Evolutionary conservation across 2,329 filamentous ascomycete genomes (phyloP).

Genomic region (Scolecobasidium constrictum): DNA sequence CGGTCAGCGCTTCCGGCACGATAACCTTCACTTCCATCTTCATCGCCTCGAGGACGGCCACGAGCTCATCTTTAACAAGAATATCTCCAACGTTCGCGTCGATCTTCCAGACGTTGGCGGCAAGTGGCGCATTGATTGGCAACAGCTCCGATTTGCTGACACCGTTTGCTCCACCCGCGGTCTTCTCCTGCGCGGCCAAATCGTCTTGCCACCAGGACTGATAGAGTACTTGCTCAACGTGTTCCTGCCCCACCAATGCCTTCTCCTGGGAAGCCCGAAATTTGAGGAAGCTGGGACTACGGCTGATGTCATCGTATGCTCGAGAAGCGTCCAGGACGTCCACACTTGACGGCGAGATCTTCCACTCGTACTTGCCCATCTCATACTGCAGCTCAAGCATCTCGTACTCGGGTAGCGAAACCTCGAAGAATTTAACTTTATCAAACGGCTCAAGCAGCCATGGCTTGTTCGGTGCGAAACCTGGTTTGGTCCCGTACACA

Average conservation of each 20-base stretch:
- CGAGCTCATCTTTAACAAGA: slow-evolving; percentile 31
- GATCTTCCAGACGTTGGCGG: slow-evolving; percentile 46
- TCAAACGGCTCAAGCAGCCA: slow-evolving; percentile 30
- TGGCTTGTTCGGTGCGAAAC: slow-evolving; percentile 20
- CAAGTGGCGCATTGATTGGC: slow-evolving; percentile 31
- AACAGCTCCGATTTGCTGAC: slow-evolving; percentile 18
- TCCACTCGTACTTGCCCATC: slow-evolving; percentile 22
- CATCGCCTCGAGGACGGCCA: slow-evolving; percentile 44
- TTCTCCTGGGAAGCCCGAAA: slow-evolving; percentile 11
- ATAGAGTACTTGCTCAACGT: slow-evolving; percentile 18
- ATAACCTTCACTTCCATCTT: slow-evolving; percentile 45
- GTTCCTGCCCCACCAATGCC: slow-evolving; percentile 2
- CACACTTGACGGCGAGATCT: too few relatives aligned
- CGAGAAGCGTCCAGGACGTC: too few relatives aligned
- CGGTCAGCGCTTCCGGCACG: too few relatives aligned
- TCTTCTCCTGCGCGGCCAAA: background rate
- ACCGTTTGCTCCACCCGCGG: too few relatives aligned
- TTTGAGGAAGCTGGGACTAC: slow-evolving; percentile 17
- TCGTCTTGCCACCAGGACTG: slow-evolving; percentile 12
- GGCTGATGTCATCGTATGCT: slow-evolving; percentile 21
- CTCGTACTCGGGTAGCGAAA: slow-evolving; percentile 22
- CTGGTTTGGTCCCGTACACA: slow-evolving; percentile 20
- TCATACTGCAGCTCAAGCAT: slow-evolving; percentile 18
- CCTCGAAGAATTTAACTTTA: slow-evolving; percentile 23
- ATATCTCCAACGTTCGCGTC: slow-evolving; percentile 30